phyloP scores from a whole-genome alignment of 2,329 filamentous ascomycete genomes.

The Furcasterigmium sp. region DNA sequence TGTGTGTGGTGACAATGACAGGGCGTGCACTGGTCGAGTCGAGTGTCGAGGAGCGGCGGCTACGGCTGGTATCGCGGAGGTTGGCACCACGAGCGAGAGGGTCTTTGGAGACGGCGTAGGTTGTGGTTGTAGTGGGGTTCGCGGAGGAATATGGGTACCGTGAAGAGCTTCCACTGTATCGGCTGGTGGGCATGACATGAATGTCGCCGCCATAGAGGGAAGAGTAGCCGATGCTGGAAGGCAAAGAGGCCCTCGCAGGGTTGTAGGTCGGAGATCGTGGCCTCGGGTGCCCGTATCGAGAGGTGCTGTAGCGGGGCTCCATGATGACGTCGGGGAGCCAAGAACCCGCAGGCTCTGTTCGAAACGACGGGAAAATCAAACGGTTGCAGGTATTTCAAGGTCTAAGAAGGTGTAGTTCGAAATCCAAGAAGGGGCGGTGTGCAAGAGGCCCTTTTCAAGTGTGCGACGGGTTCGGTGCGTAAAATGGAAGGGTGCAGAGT shows the following conservation, averaged over 20 bases:
- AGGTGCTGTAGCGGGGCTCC: slow-evolving; percentile 13
- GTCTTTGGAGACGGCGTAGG: slow-evolving; percentile 53
- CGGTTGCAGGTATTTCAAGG: background rate
- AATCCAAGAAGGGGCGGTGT: too few relatives aligned
- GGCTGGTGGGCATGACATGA: slow-evolving; percentile 43
- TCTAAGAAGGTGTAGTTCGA: too few relatives aligned
- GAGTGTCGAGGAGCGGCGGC: slow-evolving; percentile 44
- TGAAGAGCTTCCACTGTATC: slow-evolving; percentile 15
- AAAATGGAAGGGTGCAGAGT: background rate
- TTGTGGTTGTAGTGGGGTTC: slow-evolving; percentile 24
- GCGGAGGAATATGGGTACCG: slow-evolving; percentile 10
- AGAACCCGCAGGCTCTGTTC: background rate
- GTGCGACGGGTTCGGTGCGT: background rate
- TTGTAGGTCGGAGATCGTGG: slow-evolving; percentile 38
- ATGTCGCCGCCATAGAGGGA: slow-evolving; percentile 48
- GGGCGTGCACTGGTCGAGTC: slow-evolving; percentile 46
- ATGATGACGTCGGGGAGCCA: slow-evolving; percentile 8
- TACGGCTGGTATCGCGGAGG: slow-evolving; percentile 41
- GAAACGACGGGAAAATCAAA: background rate
- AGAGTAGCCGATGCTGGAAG: slow-evolving; percentile 40
- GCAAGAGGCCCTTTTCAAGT: background rate
- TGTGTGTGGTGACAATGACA: slow-evolving; percentile 50
- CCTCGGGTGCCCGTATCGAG: slow-evolving; percentile 9
- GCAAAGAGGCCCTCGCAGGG: slow-evolving; percentile 49
- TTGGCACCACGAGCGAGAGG: slow-evolving; percentile 40